Percentiles rank a stretch among this genome's conserved stretches.
Conservation (phyloP, 345 rosid genomes). For the Capsella bursapastoris region DNA sequence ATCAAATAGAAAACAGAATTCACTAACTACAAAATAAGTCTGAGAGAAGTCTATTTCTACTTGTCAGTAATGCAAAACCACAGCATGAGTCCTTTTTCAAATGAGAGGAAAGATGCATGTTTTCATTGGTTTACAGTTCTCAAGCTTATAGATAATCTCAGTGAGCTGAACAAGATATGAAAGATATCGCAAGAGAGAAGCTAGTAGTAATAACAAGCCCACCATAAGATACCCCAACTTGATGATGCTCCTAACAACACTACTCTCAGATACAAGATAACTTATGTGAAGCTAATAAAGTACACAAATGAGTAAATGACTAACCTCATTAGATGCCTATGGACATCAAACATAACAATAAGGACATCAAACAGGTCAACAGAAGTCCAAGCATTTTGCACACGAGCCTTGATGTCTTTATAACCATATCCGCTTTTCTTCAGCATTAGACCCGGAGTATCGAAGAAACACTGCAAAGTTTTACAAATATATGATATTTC, state of each 20-base stretch:
- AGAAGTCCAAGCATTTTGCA: slow-evolving; percentile 84
- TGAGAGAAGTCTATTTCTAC: slow-evolving; percentile 1
- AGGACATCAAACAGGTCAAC: slow-evolving; percentile 80
- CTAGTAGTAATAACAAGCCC: background rate
- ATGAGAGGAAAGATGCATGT: background rate
- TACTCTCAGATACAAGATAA: slow-evolving; percentile 4
- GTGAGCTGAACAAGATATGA: background rate
- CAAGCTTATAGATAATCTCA: background rate
- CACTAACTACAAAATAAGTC: slow-evolving; percentile 1
- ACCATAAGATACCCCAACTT: background rate
- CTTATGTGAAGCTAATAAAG: background rate
- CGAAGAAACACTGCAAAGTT: slow-evolving; percentile 77
- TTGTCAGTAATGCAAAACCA: background rate
- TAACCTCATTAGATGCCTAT: slow-evolving; percentile 86
- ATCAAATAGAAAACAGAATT: slow-evolving; percentile 26
- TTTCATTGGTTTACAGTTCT: background rate
- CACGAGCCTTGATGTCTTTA: slow-evolving; percentile 81
- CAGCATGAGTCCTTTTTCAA: background rate
- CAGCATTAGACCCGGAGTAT: slow-evolving; percentile 87
- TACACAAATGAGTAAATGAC: slow-evolving; percentile 28
- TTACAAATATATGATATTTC: too few species aligned
- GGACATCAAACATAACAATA: slow-evolving; percentile 88
- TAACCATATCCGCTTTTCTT: slow-evolving; percentile 65
- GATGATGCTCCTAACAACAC: background rate
- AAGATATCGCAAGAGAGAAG: slow-evolving; percentile 1